These are phyloP conservation scores for Backusella mclennaniae DNA, from an alignment of 192 early-diverging fungal species.

Conservation along the genomic window DNA sequence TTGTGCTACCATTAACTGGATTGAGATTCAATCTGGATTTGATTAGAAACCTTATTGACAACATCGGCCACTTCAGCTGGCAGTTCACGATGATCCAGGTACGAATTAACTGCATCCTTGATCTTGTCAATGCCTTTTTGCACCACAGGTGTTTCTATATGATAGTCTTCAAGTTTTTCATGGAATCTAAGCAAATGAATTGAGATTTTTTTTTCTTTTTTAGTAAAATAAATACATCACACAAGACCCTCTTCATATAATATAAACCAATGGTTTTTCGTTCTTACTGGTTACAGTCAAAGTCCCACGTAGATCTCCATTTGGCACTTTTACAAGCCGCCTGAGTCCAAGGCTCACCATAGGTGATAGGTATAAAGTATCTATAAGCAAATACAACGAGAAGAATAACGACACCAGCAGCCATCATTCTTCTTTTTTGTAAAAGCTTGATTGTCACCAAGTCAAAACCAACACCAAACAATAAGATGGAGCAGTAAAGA, in stretches of 20 bases:
- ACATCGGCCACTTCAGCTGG: constrained; percentile 7
- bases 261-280: not conserved
- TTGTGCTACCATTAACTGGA: not conserved
- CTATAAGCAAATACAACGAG: constrained; percentile 67
- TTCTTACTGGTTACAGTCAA: constrained; percentile 29
- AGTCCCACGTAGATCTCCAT: constrained; percentile 71
- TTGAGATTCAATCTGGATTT: not conserved
- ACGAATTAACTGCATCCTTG: not conserved
- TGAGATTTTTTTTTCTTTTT: too few species aligned
- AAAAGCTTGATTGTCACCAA: constrained; percentile 63
- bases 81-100: not conserved
- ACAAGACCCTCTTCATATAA: too few species aligned
- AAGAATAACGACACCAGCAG: constrained; percentile 52
- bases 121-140: constrained; percentile 1
- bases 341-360: constrained; percentile 80
- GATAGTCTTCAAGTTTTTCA: not conserved
- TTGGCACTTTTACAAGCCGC: constrained; percentile 75
- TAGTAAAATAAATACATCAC: not conserved
- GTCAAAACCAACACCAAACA: constrained; percentile 76
- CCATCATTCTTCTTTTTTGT: constrained; percentile 45
- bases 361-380: constrained; percentile 74
- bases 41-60: constrained; percentile 1
- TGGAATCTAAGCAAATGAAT: not conserved
- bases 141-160: not conserved
- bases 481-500: constrained; percentile 86